Evolutionary conservation across 192 early-diverging fungal genomes (phyloP).

Genomic region (Ambispora gerdemannii): DNA sequence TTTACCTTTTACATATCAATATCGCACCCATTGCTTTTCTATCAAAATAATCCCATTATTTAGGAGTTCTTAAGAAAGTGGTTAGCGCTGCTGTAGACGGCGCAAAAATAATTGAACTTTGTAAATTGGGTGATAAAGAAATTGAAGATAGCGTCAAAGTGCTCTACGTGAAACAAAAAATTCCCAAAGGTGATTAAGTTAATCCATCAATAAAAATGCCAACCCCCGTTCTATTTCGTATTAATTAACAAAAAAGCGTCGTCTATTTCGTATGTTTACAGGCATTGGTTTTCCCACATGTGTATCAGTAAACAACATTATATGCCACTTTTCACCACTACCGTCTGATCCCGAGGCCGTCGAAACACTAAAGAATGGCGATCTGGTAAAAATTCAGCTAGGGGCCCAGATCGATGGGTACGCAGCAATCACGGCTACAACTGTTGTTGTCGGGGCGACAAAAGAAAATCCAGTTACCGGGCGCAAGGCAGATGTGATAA

Average conservation of each 20-base stretch:
- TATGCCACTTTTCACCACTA: conserved; percentile 85
- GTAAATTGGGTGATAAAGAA: conserved; percentile 80
- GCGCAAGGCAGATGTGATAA: conserved; percentile 80
- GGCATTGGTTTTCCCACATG: conserved; percentile 87
- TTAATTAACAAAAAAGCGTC: not conserved
- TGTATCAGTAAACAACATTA: conserved; percentile 78
- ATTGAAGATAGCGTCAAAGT: conserved; percentile 75
- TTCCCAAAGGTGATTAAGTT: conserved; percentile 57
- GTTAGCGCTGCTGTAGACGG: conserved; percentile 70
- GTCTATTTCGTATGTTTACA: too few species aligned
- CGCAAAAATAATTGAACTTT: conserved; percentile 83
- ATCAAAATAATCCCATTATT: too few species aligned
- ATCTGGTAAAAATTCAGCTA: conserved; percentile 86
- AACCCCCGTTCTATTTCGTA: conserved; percentile 3
- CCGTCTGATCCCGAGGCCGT: conserved; percentile 62
- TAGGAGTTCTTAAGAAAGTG: conserved; percentile 69
- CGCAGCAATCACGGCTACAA: conserved; percentile 75
- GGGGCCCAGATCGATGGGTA: conserved; percentile 94
- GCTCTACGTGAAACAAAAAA: conserved; percentile 78
- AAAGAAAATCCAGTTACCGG: conserved; percentile 77
- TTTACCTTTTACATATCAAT: too few species aligned
- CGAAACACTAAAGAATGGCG: conserved; percentile 65
- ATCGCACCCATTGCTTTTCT: too few species aligned
- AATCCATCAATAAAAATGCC: not conserved
- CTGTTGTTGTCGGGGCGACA: conserved; percentile 79